Evolutionary conservation across 1,284 basidiomycete species (phyloP).

Genomic region (Naganishia sp.): DNA sequence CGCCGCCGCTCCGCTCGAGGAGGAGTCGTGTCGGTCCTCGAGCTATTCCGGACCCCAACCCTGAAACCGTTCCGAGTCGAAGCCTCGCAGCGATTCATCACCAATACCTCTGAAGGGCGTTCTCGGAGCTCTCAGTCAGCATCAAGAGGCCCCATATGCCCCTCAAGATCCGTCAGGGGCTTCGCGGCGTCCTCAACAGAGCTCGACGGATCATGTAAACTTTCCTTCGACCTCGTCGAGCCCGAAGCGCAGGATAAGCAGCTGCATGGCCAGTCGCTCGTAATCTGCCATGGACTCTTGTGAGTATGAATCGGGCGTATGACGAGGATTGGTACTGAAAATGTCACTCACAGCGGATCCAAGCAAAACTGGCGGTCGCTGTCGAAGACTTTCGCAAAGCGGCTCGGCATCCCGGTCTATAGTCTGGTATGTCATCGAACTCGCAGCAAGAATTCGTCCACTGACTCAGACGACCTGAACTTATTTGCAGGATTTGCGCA

Average conservation of each 20-base stretch:
- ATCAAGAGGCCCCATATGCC: no score
- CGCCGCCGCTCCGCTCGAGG: no score
- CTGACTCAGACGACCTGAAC: neutral
- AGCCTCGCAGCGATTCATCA: no score
- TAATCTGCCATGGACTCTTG: conserved; percentile 59
- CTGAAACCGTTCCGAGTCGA: no score
- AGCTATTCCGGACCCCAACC: no score
- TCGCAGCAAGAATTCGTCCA: no score
- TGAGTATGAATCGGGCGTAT: conserved; percentile 34
- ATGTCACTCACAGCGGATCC: conserved; percentile 52
- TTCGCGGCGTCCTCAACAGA: neutral
- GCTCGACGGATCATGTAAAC: conserved; percentile 32
- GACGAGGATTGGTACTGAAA: neutral
- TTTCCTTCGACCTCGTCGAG: conserved; percentile 48
- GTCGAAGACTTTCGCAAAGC: conserved; percentile 56
- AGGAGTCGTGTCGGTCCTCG: no score
- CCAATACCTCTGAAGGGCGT: no score
- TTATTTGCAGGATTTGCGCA: conserved; percentile 57
- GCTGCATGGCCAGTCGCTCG: conserved; percentile 47
- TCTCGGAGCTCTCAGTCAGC: no score
- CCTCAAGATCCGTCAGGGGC: neutral
- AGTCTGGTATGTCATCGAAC: conserved; percentile 52
- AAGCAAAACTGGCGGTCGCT: conserved; percentile 63
- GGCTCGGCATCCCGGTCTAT: conserved; percentile 57
- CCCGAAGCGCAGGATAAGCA: conserved; percentile 34